phyloP scores from a whole-genome alignment of 2,329 filamentous ascomycete species.

The Penicillium sp. region DNA sequence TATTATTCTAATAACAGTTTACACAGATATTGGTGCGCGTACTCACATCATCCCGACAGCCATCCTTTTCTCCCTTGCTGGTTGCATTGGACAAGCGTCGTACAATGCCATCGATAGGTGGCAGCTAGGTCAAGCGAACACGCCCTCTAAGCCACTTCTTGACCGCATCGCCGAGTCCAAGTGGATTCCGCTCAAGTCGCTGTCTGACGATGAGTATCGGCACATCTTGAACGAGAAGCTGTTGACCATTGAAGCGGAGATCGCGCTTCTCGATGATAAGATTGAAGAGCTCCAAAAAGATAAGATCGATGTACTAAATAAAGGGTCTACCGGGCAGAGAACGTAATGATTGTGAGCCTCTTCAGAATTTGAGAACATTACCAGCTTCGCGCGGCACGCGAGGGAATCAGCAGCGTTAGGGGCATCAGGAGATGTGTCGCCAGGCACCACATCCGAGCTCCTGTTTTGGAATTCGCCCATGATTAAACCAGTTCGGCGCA shows the following conservation, averaged over 20 bases:
- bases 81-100: conserved; percentile 60
- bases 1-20: conserved; percentile 28
- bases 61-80: conserved; percentile 63
- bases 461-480: neutral
- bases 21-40: conserved; percentile 56
- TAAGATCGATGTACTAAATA: conserved; percentile 18
- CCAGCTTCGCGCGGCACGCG: too few species aligned
- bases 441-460: neutral
- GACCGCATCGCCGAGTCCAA: conserved; percentile 63
- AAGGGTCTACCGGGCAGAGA: neutral
- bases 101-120: conserved; percentile 59
- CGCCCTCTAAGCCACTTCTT: conserved; percentile 48
- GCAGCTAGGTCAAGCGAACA: conserved; percentile 45
- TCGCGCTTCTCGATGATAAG: conserved; percentile 77
- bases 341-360: conserved; percentile 7
- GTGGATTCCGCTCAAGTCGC: conserved; percentile 72
- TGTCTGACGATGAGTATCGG: conserved; percentile 76
- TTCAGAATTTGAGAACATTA: too few species aligned
- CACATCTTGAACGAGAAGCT: conserved; percentile 73
- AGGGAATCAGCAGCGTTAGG: too few species aligned
- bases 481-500: neutral
- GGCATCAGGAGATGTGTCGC: neutral
- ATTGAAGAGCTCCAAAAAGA: conserved; percentile 60
- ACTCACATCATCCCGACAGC: conserved; percentile 57
- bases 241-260: conserved; percentile 73